Base-by-base conservation (phyloP, 2,329 filamentous ascomycete species). In the Colletotrichum tofieldiae region DNA sequence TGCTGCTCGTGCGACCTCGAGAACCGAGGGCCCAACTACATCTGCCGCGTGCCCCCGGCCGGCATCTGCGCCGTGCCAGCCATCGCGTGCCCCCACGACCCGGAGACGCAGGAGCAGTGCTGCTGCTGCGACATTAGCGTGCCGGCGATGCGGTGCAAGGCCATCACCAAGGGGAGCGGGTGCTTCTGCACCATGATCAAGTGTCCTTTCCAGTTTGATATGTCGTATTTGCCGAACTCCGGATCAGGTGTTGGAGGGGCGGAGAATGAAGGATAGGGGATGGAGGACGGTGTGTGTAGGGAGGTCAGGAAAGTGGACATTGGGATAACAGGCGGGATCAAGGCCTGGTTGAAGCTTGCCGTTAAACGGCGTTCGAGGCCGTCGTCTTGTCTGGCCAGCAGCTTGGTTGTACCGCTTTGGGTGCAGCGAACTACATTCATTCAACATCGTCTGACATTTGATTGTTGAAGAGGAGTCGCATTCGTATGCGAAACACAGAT, bases 1-100 rank as follows among this genome's bases (percentile, higher is more conserved):
- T 78, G 75, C 68, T 78, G 77, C 73, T 78, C 76, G 74, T 79
- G 76, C 73, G 52, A 78, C 63, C 32, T 72, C 12, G 7, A 37
- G 58, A 69, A 56, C 18, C 37, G 18, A 5, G 66, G 35, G 7
- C 59, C 59, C 45, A 62, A 62, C 41, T 72, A 73, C 16, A 71
- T 68, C 32, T 77, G 77, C 74, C 35, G 67, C 54, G 59, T 72
- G 43, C 43, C 54, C 63, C 66, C 12, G 29, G 62, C 32, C 54
- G 73, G 26, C 32, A 51, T 58, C 56, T 65, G 37, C 43, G 69
- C 45, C 23, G 67, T 74, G 23, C 67, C 41, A 65, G 72, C 11
- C 37, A 45, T 54, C 37, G 43, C 56, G 23, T 79, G 77, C 52
- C 56, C 76, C 14, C 78, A 76, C 58, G 66, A 77, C 35, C 56